Conservation (phyloP, 2,329 filamentous ascomycete genomes). For the Clonostachys rhizophaga region DNA sequence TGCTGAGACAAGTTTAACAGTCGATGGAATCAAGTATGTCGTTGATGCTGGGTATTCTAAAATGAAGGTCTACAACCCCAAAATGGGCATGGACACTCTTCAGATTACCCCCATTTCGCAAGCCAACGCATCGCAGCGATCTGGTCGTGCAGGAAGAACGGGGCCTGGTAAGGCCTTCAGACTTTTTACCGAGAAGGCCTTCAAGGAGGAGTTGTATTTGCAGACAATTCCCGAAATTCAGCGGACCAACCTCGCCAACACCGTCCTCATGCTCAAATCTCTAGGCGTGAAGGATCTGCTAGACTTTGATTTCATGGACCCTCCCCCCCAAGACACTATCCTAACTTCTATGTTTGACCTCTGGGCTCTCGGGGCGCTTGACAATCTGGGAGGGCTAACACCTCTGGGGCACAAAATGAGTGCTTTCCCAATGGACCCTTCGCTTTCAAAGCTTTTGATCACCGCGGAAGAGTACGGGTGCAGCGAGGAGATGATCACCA, state of each 20-base stretch:
- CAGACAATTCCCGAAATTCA: constrained; percentile 98
- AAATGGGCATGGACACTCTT: constrained; percentile 98
- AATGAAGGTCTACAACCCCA: constrained; percentile 96
- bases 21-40: constrained; percentile 99
- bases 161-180: constrained; percentile 94
- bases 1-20: constrained; percentile 94
- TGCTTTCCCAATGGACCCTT: constrained; percentile 96
- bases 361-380: constrained; percentile 89
- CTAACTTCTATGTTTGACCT: constrained; percentile 96
- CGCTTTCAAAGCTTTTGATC: constrained; percentile 90
- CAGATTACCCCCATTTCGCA: constrained; percentile 98
- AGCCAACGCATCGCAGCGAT: constrained; percentile 89
- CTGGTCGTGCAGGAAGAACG: constrained; percentile 88
- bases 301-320: constrained; percentile 99
- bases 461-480: constrained; percentile 86
- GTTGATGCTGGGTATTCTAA: constrained; percentile 96
- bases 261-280: constrained; percentile 88
- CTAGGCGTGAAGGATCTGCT: constrained; percentile 90
- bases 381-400: constrained; percentile 91
- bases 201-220: constrained; percentile 92
- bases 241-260: constrained; percentile 92
- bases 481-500: constrained; percentile 96
- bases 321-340: constrained; percentile 95
- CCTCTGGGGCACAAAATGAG: constrained; percentile 89
- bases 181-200: constrained; percentile 90